Conservation (phyloP, 148 eudicot species). For the Rhododendron griersonianum region DNA sequence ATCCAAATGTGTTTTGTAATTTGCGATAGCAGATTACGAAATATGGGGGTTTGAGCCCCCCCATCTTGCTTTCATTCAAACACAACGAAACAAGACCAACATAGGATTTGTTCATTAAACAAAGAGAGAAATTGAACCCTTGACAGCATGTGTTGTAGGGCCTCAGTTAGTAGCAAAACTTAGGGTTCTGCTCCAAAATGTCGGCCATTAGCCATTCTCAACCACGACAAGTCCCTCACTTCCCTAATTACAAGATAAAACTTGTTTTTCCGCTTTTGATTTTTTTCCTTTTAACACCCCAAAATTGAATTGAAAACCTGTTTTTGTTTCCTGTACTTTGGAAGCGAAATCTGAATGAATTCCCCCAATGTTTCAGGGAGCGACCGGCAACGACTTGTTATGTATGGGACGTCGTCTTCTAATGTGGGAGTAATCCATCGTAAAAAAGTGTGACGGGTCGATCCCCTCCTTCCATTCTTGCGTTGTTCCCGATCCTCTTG, state of each 20-base stretch:
- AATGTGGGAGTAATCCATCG: conserved; percentile 53
- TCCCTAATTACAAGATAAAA: conserved; percentile 11
- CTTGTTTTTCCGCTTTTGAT: not conserved
- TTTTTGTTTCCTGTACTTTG: not conserved
- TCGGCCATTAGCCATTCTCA: conserved; percentile 27
- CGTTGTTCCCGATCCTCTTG: conserved; percentile 18
- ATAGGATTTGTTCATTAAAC: not conserved
- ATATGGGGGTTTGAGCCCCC: conserved; percentile 18
- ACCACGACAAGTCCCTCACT: conserved; percentile 28
- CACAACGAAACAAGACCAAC: not conserved
- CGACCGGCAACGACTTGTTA: conserved; percentile 42
- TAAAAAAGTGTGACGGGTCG: conserved; percentile 27
- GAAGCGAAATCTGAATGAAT: not conserved
- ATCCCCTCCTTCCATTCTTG: conserved; percentile 23
- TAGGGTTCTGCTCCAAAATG: conserved; percentile 30
- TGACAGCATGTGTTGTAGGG: not conserved
- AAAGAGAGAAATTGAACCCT: not conserved
- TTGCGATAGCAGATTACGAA: not conserved
- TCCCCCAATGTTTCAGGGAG: conserved; percentile 41
- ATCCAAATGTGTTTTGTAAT: not conserved
- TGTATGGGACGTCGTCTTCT: conserved; percentile 58
- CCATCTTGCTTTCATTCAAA: not conserved
- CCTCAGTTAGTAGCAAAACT: conserved; percentile 12
- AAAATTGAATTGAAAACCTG: not conserved
- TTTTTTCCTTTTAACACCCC: not conserved